Evolutionary conservation across 2,329 filamentous ascomycete genomes (phyloP).

Genomic region (Colletotrichum tabaci): DNA sequence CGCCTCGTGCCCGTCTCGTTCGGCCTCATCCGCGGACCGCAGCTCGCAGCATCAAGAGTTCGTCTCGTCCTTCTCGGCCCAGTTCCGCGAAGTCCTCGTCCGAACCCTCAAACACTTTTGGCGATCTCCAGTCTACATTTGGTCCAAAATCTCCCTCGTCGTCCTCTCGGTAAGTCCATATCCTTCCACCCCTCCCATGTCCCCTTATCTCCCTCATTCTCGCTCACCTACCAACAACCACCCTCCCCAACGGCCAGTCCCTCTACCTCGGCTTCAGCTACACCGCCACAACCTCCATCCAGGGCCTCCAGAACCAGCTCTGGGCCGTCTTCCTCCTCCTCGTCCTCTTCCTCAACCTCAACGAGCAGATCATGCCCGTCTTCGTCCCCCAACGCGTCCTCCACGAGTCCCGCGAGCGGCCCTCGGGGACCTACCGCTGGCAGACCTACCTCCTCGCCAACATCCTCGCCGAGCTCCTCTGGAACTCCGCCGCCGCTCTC

Average conservation of each 20-base stretch:
- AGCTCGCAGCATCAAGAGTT: conserved; percentile 69
- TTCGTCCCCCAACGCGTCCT: conserved; percentile 77
- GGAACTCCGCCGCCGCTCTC: conserved; percentile 75
- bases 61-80: conserved; percentile 75
- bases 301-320: conserved; percentile 78
- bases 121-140: conserved; percentile 80
- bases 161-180: conserved; percentile 49
- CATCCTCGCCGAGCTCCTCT: conserved; percentile 79
- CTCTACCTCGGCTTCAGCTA: conserved; percentile 80
- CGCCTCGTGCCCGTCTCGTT: conserved; percentile 54
- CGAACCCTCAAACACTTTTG: conserved; percentile 81
- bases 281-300: conserved; percentile 67
- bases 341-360: conserved; percentile 75
- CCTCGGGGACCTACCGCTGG: conserved; percentile 71
- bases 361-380: conserved; percentile 77
- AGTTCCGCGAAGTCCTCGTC: conserved; percentile 71
- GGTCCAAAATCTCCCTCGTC: conserved; percentile 73
- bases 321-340: conserved; percentile 78
- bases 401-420: conserved; percentile 78
- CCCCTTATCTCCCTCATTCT: too few species aligned
- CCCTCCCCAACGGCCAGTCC: background rate
- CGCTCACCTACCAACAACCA: too few species aligned
- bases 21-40: too few species aligned
- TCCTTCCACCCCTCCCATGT: too few species aligned
- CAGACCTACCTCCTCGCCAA: conserved; percentile 70